Evolutionary conservation across 2,329 filamentous ascomycete genomes (phyloP), one percentile per base, ranked within the genome.

Genomic region (Epichloe elymi): DNA sequence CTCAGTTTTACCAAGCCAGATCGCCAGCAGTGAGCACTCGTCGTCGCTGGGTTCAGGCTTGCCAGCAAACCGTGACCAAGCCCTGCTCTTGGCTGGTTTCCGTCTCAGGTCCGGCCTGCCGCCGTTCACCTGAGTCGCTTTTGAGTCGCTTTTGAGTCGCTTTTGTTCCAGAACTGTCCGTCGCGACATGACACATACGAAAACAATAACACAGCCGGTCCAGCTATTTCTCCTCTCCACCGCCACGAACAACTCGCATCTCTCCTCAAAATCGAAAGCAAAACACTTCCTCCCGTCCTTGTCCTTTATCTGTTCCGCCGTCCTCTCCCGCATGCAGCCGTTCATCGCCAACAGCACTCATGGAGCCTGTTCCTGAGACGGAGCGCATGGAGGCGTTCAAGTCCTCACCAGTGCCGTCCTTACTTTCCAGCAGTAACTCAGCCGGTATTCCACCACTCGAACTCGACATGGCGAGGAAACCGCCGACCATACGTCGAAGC

Each of bases 361-460:
- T 84, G 80, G 80, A 84, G 66, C 78, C 80, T 53, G 80, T 84
- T 60, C 80, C 80, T 57, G 80, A 84, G 70, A 81, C 80, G 47
- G 78, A 83, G 70, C 74, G 79, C 56, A 79, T 84, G 75, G 79
- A 83, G 71, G 78, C 79, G 63, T 84, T 83, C 62, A 75, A 73
- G 55, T 67, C 78, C 50, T 74, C 77, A 49, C 78, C 78, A 57
- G 67, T 80, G 38, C 76, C 78, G 39, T 72, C 69, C 4, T n/a
- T 46, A 33, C 65, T 80, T 53, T 65, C 78, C 23, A 73, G 72
- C 51, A 69, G 66, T 53, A 55, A 38, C 40, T 50, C 43, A 47
- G 51, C 51, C 37, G 58, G 68, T 45, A 56, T 63, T 44, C 62
- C 70, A 38, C 62, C 69, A 8, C 58, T 68, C 54, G 71, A 75